phyloP scores from a whole-genome alignment of 306 rosid species.

The Cicer pinnatifidum region DNA sequence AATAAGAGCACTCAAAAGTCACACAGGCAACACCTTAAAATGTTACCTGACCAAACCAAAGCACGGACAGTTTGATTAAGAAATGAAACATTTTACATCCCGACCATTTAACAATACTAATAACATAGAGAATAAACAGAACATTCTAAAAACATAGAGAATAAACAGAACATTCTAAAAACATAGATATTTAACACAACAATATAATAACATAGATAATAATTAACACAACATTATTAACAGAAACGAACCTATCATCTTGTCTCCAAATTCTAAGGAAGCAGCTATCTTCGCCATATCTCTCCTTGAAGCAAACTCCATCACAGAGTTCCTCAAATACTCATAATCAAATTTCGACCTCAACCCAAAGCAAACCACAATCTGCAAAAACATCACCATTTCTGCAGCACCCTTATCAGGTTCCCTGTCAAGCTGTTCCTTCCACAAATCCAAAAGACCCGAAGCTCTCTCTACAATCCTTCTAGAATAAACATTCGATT shows the following conservation, averaged over 20 bases:
- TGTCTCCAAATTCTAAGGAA: constrained; percentile 58
- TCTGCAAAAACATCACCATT: constrained; percentile 79
- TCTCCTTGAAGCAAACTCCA: constrained; percentile 69
- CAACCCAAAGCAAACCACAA: constrained; percentile 67
- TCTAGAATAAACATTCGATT: constrained; percentile 50
- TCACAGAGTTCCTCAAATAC: constrained; percentile 62
- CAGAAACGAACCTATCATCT: constrained; percentile 61
- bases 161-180: background rate
- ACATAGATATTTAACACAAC: background rate
- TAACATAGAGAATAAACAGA: background rate
- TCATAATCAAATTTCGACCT: constrained; percentile 51
- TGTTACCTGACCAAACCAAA: background rate
- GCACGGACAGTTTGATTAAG: background rate
- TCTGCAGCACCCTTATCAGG: constrained; percentile 67
- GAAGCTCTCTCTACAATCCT: constrained; percentile 59
- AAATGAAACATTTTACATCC: background rate
- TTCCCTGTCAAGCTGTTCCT: constrained; percentile 56
- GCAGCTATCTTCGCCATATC: constrained; percentile 84
- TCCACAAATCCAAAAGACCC: constrained; percentile 62
- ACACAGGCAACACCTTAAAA: background rate
- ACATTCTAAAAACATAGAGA: background rate
- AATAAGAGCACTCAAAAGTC: background rate
- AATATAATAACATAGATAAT: background rate
- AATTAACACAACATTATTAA: background rate
- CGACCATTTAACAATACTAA: background rate